Percentiles rank a stretch among this genome's conserved stretches.
phyloP scores from a whole-genome alignment of 2,329 filamentous ascomycete genomes.

The Trichoderma guizhouense region DNA sequence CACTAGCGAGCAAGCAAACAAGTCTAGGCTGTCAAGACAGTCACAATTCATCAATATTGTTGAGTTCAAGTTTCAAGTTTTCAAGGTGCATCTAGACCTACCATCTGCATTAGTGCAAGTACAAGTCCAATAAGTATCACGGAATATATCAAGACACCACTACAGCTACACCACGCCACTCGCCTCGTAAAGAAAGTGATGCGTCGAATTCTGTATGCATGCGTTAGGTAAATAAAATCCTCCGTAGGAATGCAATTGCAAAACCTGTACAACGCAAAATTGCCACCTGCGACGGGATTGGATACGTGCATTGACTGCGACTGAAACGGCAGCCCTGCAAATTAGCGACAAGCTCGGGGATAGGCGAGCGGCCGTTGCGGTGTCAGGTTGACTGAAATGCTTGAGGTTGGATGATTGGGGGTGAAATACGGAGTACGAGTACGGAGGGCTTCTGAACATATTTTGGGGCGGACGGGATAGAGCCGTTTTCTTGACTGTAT shows the following conservation, averaged over 20 bases:
- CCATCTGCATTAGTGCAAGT: neutral
- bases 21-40: neutral
- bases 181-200: neutral
- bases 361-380: neutral
- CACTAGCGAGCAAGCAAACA: neutral
- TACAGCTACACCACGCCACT: neutral
- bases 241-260: neutral
- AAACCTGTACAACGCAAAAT: neutral
- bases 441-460: neutral
- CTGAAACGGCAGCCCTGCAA: conserved; percentile 10
- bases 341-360: neutral
- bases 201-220: neutral
- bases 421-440: neutral
- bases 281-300: neutral
- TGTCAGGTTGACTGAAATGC: neutral
- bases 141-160: neutral
- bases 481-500: neutral
- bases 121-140: neutral
- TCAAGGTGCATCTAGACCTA: neutral
- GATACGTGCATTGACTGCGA: neutral
- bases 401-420: neutral
- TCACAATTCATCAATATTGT: neutral
- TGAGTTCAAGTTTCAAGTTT: neutral
- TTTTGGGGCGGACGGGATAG: neutral
- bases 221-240: neutral